phyloP scores from a whole-genome alignment of 1,139 yeast species.

The Yarrowia galli region DNA sequence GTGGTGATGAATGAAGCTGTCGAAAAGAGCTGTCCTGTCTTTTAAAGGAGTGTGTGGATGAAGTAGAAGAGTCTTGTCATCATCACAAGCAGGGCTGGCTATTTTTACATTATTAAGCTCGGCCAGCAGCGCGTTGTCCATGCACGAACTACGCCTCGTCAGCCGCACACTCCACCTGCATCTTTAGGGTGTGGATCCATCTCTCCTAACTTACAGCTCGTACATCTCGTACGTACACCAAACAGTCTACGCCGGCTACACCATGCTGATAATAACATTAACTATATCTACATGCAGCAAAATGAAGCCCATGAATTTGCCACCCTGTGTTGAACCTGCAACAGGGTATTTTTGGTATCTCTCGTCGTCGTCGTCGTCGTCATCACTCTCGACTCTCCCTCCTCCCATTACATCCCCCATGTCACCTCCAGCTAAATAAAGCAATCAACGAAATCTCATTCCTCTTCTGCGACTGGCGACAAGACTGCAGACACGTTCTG shows the following conservation, averaged over 20 bases:
- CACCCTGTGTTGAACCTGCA: background rate
- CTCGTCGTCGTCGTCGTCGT: background rate
- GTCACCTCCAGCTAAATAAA: background rate
- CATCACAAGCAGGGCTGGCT: background rate
- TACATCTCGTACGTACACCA: background rate
- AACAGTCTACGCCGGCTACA: background rate
- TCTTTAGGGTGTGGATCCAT: background rate
- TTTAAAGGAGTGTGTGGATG: background rate
- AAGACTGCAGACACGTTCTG: conserved; percentile 23
- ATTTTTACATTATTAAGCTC: conserved; percentile 20
- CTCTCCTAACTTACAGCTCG: background rate
- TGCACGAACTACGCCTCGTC: conserved; percentile 18
- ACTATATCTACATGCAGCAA: conserved; percentile 30
- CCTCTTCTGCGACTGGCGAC: conserved; percentile 27
- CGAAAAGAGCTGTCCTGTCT: no score
- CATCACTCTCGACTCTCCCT: no score
- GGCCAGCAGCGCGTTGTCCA: background rate
- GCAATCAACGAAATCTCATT: conserved; percentile 30
- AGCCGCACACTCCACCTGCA: conserved; percentile 19
- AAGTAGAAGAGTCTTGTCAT: no score
- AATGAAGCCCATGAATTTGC: conserved; percentile 6
- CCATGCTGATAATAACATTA: background rate
- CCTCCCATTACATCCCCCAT: background rate
- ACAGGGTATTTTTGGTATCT: background rate
- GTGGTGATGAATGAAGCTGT: no score